phyloP scores from a whole-genome alignment of 352 stramenopile species.

The Thalassiosira exigua region DNA sequence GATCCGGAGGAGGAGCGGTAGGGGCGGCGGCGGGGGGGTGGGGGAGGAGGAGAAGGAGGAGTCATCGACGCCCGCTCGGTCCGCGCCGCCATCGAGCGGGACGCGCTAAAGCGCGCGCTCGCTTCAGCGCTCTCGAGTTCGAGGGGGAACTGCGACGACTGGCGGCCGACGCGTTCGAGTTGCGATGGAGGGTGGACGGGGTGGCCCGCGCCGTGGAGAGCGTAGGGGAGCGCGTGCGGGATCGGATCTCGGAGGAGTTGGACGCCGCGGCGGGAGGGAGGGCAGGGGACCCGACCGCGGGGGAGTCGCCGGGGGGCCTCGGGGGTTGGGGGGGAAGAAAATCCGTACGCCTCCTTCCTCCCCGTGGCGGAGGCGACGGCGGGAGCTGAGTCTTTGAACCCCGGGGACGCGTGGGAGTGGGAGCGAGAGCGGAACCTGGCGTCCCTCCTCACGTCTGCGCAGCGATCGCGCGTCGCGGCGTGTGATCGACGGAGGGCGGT shows the following conservation, averaged over 20 bases:
- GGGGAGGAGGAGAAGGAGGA: background rate
- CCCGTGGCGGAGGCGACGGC: too few relatives aligned
- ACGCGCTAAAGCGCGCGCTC: conserved; percentile 75
- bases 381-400: background rate
- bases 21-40: too few relatives aligned
- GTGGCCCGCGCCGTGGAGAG: conserved; percentile 61
- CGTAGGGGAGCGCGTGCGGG: conserved; percentile 40
- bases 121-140: conserved; percentile 59
- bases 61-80: conserved; percentile 75
- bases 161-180: conserved; percentile 48
- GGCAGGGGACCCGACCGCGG: too few relatives aligned
- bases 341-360: too few relatives aligned
- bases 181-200: conserved; percentile 57
- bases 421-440: conserved; percentile 71
- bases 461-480: conserved; percentile 57
- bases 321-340: too few relatives aligned
- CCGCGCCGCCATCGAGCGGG: conserved; percentile 77
- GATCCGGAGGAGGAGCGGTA: too few relatives aligned
- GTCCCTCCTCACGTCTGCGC: conserved; percentile 51
- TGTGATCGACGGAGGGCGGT: conserved; percentile 61
- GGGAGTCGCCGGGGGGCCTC: too few relatives aligned
- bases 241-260: conserved; percentile 14
- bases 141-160: conserved; percentile 70
- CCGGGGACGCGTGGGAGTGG: conserved; percentile 17
- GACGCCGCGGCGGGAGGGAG: background rate